These are phyloP conservation scores for Aspergillus conjunctus DNA, from an alignment of 495 filamentous ascomycete species.

Conservation along the genomic window DNA sequence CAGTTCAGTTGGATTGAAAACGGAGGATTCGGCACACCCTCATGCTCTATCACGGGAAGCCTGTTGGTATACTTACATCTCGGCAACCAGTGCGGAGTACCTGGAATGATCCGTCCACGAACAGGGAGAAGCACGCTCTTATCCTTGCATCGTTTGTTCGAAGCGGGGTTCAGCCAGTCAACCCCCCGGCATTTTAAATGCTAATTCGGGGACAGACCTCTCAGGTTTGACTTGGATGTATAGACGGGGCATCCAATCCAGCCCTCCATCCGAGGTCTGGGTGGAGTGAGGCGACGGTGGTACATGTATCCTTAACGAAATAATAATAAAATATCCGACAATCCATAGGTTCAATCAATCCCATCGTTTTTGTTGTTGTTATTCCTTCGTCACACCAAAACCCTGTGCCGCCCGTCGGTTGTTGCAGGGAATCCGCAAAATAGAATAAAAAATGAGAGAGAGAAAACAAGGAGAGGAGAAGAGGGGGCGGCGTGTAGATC, in stretches of 20 bases:
- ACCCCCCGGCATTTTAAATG: too few species aligned
- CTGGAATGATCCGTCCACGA: too few species aligned
- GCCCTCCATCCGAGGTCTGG: background rate
- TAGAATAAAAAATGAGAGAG: too few species aligned
- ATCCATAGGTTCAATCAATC: background rate
- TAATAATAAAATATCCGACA: too few species aligned
- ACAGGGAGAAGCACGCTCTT: too few species aligned
- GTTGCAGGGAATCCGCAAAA: background rate
- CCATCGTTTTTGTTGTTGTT: background rate
- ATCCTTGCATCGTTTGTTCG: too few species aligned
- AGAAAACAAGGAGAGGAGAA: background rate
- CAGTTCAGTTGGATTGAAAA: background rate
- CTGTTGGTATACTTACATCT: background rate
- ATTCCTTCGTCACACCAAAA: background rate
- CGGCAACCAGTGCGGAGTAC: too few species aligned
- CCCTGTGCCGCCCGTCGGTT: background rate
- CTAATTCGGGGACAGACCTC: background rate
- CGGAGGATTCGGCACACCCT: background rate
- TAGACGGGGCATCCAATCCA: background rate
- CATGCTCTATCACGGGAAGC: background rate
- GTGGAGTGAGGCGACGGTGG: constrained; percentile 15
- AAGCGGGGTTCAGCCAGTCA: too few species aligned
- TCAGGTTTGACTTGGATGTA: background rate
- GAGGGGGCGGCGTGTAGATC: background rate
- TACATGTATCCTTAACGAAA: constrained; percentile 10